Base-by-base conservation (phyloP, 2,329 filamentous ascomycete genomes). In the Balansia obtecta region DNA sequence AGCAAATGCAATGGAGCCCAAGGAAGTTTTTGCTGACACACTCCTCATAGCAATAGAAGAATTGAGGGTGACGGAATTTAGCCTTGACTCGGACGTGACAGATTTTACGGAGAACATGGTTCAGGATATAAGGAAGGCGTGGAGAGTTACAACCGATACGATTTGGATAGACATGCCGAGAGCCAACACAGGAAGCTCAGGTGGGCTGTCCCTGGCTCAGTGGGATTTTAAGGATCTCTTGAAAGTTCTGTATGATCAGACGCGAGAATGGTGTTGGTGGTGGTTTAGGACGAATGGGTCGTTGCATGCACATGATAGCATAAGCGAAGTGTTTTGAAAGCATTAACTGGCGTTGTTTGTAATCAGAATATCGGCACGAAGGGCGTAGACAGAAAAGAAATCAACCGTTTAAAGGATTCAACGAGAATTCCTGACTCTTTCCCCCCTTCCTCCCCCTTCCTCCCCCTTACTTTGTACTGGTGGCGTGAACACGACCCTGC, bases 61-160 rank as follows among this genome's bases (percentile, higher is more conserved):
- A 37, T 22, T 42, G 16, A 41, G 48, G 22, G n/a, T 42, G 12
- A 48, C 30, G 7, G 11, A 40, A 7, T 11, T 22, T 11, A 39
- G 48, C 46, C 49, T 53, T 33, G 52, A 66, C 33, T 51, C 63
- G 2, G 61, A 71, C 27, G 58, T 71, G 9, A 57, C 62, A 32
- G 65, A 54, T 41, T 76, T 77, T 50, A 61, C 63, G 7, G 63
- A 65, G 15, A 67, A 67, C 46, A 72, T 78, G 38, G 50, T 67
- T 5, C 63, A 66, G 9, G 74, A 78, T 41, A 67, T 76, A 11
- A 60, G 61, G 4, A 66, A 64, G 43, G 72, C 69, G 41, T 78
- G 75, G 75, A 52, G 65, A 8, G 57, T 63, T 1, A 59, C 60
- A 3, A 59, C 56, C 3, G 56, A 59, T 2, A 60, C 52, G 3